These are phyloP conservation scores for Cytospora leucostoma DNA, from an alignment of 2,329 filamentous ascomycete genomes.

Conservation along the genomic window DNA sequence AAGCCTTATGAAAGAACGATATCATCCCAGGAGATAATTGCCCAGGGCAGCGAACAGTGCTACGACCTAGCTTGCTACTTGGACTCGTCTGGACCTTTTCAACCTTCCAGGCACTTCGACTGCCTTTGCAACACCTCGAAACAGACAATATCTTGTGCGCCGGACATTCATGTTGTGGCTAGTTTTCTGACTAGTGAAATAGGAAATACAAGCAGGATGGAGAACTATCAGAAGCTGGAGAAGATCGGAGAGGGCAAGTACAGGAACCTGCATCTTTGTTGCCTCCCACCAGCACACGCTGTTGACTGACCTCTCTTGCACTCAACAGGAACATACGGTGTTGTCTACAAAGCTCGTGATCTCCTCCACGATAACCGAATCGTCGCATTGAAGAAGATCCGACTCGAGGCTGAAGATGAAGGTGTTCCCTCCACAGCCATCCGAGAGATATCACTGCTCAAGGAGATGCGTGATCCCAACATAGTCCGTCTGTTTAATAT, in stretches of 20 bases:
- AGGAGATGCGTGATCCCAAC: conserved; percentile 88
- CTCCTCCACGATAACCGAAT: conserved; percentile 76
- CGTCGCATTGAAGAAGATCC: conserved; percentile 89
- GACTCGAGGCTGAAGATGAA: conserved; percentile 88
- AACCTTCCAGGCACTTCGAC: not conserved
- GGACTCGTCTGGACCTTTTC: not conserved
- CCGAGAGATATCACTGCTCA: conserved; percentile 86
- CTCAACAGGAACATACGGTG: conserved; percentile 76
- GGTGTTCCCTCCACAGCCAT: conserved; percentile 88
- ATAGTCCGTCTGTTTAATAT: conserved; percentile 86
- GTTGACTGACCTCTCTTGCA: not conserved
- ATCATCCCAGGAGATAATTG: not conserved
- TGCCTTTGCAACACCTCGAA: not conserved
- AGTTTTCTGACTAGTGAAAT: conserved; percentile 4
- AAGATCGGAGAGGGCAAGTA: conserved; percentile 75
- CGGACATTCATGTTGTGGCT: not conserved
- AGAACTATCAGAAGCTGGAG: conserved; percentile 77
- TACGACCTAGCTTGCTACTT: not conserved
- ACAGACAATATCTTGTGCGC: conserved; percentile 1
- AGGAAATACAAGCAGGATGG: conserved; percentile 23
- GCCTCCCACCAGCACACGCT: not conserved
- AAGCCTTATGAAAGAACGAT: not conserved
- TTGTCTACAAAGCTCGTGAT: conserved; percentile 88
- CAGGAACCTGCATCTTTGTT: conserved; percentile 33
- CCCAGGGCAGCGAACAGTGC: not conserved